Evolutionary conservation across 2,329 filamentous ascomycete species (phyloP).

Genomic region (Fusarium phyllophilum): DNA sequence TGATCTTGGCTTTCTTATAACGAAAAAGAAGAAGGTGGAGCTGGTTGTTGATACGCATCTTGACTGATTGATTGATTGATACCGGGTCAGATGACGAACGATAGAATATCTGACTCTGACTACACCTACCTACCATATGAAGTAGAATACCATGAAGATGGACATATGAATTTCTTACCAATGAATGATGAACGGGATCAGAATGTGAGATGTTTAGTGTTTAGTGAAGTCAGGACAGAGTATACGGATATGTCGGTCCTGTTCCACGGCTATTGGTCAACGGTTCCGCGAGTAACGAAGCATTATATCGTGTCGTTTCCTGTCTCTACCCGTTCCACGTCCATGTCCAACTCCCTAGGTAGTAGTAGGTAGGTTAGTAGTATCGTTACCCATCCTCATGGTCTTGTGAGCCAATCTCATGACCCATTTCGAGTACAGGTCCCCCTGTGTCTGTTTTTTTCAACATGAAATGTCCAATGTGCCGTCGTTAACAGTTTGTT

Average conservation of each 20-base stretch:
- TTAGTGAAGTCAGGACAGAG: background rate
- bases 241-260: background rate
- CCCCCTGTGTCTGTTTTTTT: background rate
- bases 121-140: background rate
- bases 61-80: constrained; percentile 29
- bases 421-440: background rate
- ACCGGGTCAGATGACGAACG: constrained; percentile 29
- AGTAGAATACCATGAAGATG: constrained; percentile 26
- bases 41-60: constrained; percentile 26
- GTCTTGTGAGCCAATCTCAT: background rate
- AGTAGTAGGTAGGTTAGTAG: background rate
- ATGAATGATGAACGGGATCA: background rate
- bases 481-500: constrained; percentile 3
- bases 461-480: background rate
- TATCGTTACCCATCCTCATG: background rate
- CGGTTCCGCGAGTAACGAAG: background rate
- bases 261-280: background rate
- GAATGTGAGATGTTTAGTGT: background rate
- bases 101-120: constrained; percentile 33
- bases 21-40: constrained; percentile 25
- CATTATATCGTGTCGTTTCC: background rate
- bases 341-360: background rate
- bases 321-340: background rate
- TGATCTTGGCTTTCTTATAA: constrained; percentile 11
- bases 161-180: constrained; percentile 18